These are phyloP conservation scores for Pseudocercospora vitis DNA, from an alignment of 2,329 filamentous ascomycete species.

Conservation along the genomic window DNA sequence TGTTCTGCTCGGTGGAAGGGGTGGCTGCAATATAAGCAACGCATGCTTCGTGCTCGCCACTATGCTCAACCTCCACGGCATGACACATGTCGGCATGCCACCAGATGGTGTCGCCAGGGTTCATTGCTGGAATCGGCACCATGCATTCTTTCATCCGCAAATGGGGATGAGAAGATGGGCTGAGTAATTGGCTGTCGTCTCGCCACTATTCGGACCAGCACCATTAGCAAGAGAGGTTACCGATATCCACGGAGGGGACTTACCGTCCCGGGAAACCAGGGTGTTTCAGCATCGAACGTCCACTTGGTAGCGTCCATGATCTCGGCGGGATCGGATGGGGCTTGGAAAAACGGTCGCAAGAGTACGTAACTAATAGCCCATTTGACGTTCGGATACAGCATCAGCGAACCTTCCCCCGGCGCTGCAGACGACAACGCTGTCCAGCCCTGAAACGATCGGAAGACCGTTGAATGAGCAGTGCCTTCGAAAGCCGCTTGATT, in stretches of 20 bases:
- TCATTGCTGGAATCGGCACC: constrained; percentile 16
- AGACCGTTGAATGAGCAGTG: constrained; percentile 16
- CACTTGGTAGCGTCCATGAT: constrained; percentile 15
- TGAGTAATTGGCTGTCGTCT: constrained; percentile 13
- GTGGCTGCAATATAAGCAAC: constrained; percentile 18
- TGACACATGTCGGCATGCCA: constrained; percentile 19
- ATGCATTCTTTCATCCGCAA: constrained; percentile 18
- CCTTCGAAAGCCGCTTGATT: constrained; percentile 15
- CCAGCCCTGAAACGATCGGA: constrained; percentile 17
- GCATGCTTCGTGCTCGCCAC: constrained; percentile 12
- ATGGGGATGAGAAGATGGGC: constrained; percentile 16
- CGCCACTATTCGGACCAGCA: background rate
- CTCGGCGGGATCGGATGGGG: background rate
- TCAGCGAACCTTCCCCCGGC: constrained; percentile 15
- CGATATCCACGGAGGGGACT: background rate
- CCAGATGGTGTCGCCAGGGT: constrained; percentile 15
- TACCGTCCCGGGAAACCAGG: constrained; percentile 17
- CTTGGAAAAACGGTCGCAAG: constrained; percentile 17
- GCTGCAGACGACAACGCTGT: constrained; percentile 14
- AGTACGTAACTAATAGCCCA: constrained; percentile 15
- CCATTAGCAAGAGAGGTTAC: background rate
- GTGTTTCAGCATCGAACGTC: constrained; percentile 15
- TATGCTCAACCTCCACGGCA: constrained; percentile 17
- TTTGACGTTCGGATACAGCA: constrained; percentile 18
- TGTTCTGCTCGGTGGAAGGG: constrained; percentile 18